Base-by-base conservation (phyloP, 2,329 filamentous ascomycete species). In the Cercospora canescens region DNA sequence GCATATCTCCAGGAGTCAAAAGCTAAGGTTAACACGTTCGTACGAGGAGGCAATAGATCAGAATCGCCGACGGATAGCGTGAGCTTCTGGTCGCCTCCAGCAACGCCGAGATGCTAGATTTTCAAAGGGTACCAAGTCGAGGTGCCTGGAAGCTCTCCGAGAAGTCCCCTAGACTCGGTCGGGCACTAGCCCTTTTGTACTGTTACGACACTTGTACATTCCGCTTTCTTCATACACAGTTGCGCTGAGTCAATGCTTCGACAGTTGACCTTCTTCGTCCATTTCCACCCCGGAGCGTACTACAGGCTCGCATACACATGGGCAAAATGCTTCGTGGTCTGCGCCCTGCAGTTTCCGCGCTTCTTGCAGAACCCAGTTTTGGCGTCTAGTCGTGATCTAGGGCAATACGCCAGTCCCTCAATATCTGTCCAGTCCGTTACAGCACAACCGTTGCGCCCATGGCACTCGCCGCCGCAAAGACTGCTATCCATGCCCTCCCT, bases 1-100 rank as follows among this genome's bases (percentile, higher is more conserved):
- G 30, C 45, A 16, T 35, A 28, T 5, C 59, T 52, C n/a, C 32
- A 52, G 28, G 41, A 61, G 6, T 34, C 9, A 14, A 21, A 12
- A 3, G 39, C 35, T 21, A 48, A 50, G 39, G 21, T 28, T n/a
- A n/a, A 35, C 14, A 52, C 8, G 21, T 56, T 56, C 14, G n/a
- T 24, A 21, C 34, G 18, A 14, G 34, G 35, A 8, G 30, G 9
- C 21, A 62, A 34, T 16, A n/a, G 50, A 34, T 6, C 35, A 28
- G 60, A 62, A 28, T 62, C 60, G 7, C 60, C 60, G 12, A 62
- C 60, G 12, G 60, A 62, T 41, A 61, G 59, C 34, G 12, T 61
- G 14, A n/a, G 41, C 7, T 61, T 61, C 30, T 37, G 59, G 59
- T 61, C 59, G 14, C 59, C 59, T 16, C 41, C 59, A 50, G 41